Base-by-base conservation (phyloP, 495 filamentous ascomycete genomes). In the Acidiella bohemica region DNA sequence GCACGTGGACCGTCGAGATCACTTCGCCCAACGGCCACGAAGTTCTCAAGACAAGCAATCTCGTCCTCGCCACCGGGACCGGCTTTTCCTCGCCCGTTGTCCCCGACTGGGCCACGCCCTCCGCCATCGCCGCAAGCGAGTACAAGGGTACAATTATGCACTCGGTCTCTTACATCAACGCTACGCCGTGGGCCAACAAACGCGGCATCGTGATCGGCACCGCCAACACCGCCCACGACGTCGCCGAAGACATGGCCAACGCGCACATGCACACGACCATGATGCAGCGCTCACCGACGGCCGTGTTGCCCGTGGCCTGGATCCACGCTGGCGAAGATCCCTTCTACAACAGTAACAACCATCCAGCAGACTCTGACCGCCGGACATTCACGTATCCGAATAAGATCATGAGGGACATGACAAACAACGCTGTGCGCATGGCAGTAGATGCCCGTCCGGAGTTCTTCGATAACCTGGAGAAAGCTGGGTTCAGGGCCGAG, bases 171-270 rank as follows among this genome's bases (percentile, higher is more conserved):
- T 68, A 60, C 46, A 56, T 40, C 29, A 49, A 48, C 21, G 21
- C 51, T 8, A 13, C 36, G n/a, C 12, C 39, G 8, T 64, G 57
- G 55, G 53, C 50, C 32, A 58, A 58, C 9, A 63, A 63, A 36
- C 38, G 49, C 31, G 64, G 58, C 11, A 28, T 67, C 4, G 48
- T 70, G 0, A 49, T 68, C 14, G 65, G 65, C 12, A 63, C 62
- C 6, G 65, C 59, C 11, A 70, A 70, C 40, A 68, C 64, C 13
- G 63, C 53, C 0, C 67, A 68, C 40, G 67, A 70, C 46, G 48
- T 68, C 1, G 56, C 64, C 0, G 59, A 62, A 32, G 63, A 68
- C 38, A 65, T 65, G 51, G 39, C 64, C 23, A 44, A 48, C 12
- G 53, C 64, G 1, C 55, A 58, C 6, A 49, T 65, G 12, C 23